phyloP scores from a whole-genome alignment of 2,329 filamentous ascomycete genomes.

The Canariomyces notabilis region DNA sequence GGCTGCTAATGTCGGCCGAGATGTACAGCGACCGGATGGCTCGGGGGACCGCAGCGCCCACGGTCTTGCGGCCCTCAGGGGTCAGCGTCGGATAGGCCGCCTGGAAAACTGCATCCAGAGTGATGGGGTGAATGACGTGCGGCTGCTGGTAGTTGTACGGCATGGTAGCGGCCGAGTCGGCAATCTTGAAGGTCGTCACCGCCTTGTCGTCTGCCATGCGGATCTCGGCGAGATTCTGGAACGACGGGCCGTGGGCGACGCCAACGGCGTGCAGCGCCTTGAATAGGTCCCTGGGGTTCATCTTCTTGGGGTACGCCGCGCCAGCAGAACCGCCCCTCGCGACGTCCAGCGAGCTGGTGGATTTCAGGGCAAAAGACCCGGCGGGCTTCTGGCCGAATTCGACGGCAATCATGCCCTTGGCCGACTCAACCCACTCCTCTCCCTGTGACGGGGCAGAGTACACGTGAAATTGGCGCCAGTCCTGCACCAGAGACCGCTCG shows the following conservation, averaged over 20 bases:
- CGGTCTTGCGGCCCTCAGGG: slow-evolving; percentile 11
- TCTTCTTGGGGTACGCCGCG: background rate
- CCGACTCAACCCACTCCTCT: background rate
- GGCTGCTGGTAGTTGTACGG: slow-evolving; percentile 20
- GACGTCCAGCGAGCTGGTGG: background rate
- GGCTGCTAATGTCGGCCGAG: no score
- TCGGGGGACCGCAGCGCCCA: slow-evolving; percentile 8
- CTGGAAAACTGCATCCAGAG: slow-evolving; percentile 35
- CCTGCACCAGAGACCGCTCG: background rate
- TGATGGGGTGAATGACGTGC: slow-evolving; percentile 33
- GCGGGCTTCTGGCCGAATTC: background rate
- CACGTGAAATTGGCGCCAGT: background rate
- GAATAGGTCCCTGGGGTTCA: slow-evolving; percentile 30
- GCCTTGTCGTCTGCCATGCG: slow-evolving; percentile 26
- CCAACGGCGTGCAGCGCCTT: slow-evolving; percentile 23
- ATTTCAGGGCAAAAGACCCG: no score
- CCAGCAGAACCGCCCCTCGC: no score
- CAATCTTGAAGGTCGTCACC: background rate
- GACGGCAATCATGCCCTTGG: background rate
- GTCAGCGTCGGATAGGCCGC: slow-evolving; percentile 23
- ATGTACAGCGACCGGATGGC: slow-evolving; percentile 10
- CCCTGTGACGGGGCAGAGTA: background rate
- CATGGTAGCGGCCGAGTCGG: slow-evolving; percentile 24
- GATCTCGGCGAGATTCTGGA: slow-evolving; percentile 29
- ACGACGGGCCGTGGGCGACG: slow-evolving; percentile 30